These are phyloP conservation scores for Aspergillus persii DNA, from an alignment of 2,329 filamentous ascomycete genomes.

Conservation along the genomic window DNA sequence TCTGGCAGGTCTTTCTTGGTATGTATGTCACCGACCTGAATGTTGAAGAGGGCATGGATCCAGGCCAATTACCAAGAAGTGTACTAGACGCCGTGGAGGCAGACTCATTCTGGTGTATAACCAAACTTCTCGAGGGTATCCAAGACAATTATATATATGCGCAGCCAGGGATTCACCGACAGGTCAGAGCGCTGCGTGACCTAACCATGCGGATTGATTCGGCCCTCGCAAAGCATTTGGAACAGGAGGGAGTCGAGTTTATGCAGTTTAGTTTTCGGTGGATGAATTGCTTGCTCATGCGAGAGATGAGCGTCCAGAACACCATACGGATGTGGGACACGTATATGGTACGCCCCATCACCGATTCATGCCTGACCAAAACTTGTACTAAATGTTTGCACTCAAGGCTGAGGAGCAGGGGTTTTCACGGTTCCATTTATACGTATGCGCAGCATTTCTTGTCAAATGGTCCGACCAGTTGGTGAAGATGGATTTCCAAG, in stretches of 20 bases:
- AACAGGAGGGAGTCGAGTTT: slow-evolving; percentile 90
- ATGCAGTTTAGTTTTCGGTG: slow-evolving; percentile 99
- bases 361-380: background rate
- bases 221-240: slow-evolving; percentile 79
- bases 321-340: slow-evolving; percentile 99
- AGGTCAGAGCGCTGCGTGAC: slow-evolving; percentile 84
- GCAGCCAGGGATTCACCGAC: slow-evolving; percentile 92
- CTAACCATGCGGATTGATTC: slow-evolving; percentile 87
- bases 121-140: slow-evolving; percentile 96
- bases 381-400: slow-evolving; percentile 14
- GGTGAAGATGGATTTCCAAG: slow-evolving; percentile 89
- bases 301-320: slow-evolving; percentile 93
- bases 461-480: slow-evolving; percentile 98
- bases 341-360: slow-evolving; percentile 67
- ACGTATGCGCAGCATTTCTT: slow-evolving; percentile 95
- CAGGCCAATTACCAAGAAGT: slow-evolving; percentile 82
- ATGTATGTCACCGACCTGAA: slow-evolving; percentile 93
- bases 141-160: slow-evolving; percentile 99
- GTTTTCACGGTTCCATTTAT: slow-evolving; percentile 96
- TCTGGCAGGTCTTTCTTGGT: slow-evolving; percentile 95
- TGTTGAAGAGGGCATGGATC: slow-evolving; percentile 93
- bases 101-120: slow-evolving; percentile 97
- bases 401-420: slow-evolving; percentile 91
- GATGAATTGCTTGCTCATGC: slow-evolving; percentile 99
- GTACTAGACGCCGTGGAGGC: slow-evolving; percentile 96